Base-by-base conservation (phyloP, 2,329 filamentous ascomycete species). In the Onygena corvina region DNA sequence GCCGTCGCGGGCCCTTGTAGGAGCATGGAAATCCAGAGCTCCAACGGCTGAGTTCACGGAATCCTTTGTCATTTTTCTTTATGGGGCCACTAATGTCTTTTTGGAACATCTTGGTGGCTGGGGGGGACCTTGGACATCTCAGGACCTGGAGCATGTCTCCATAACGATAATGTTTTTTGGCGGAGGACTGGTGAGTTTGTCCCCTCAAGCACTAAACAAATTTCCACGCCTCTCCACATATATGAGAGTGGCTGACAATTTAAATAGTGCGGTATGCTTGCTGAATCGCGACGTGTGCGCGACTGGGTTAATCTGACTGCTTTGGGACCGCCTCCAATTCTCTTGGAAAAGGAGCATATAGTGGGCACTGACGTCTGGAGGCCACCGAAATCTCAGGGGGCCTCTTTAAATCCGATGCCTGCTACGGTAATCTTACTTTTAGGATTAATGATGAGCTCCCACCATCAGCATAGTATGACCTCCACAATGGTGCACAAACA, bases 81-180 rank as follows among this genome's bases (percentile, higher is more conserved):
- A 95, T 62, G 90, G 92, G 29, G 73, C 80, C 2, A 90, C 83
- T 52, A 95, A 96, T 65, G 81, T 96, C 50, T 95, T 94, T 66
- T 73, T 96, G 25, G 90, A 96, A 66, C 90, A 94, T 61, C 74
- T 96, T 21, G 80, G 81, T 48, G 77, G 76, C 46, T 81, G 79
- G 75, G 86, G 84, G 29, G 69, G 72, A 9, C 74, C 67, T 47
- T 96, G 88, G 83, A 80, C 76, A 47, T 69, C 86, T 0, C 78
- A 83, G 53, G 90, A 96, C 63, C 71, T 96, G 16, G 89, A 96
- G 67, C 92, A 96, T 65, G 72, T 94, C 42, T 90, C 88, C 9
- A 95, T 96, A 59, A 89, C 90, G 0, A 75, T 95, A 42, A 79
- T 96, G 64, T 96, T 96, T 70, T 86, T 95, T 54, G 90, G 90